phyloP scores from a whole-genome alignment of 345 rosid genomes.

The Salix brachista region DNA sequence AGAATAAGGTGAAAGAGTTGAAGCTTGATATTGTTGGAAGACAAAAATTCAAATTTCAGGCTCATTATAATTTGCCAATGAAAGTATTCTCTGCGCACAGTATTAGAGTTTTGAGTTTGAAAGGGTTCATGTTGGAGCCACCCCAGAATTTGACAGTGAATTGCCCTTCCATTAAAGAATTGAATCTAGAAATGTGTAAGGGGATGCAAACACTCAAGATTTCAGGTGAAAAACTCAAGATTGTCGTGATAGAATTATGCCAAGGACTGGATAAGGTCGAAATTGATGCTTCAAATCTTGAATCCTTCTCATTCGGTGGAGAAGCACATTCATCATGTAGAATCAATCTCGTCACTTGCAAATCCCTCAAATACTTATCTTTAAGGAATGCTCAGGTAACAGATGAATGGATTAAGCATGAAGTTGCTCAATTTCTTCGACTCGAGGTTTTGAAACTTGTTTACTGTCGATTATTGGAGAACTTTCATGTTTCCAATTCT shows the following conservation, averaged over 20 bases:
- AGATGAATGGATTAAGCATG: not conserved
- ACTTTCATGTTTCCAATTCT: not conserved
- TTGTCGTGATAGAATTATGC: not conserved
- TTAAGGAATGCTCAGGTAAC: not conserved
- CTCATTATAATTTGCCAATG: not conserved
- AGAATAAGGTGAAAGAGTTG: not conserved
- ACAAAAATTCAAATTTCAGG: not conserved
- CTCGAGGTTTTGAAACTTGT: not conserved
- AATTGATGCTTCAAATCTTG: not conserved
- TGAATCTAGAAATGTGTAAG: not conserved
- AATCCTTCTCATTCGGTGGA: not conserved
- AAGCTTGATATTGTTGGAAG: not conserved
- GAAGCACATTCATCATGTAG: no score
- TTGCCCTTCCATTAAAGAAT: not conserved
- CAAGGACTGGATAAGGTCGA: not conserved
- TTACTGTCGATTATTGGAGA: not conserved
- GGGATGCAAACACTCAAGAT: not conserved
- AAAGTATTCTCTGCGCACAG: not conserved
- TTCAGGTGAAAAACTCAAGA: not conserved
- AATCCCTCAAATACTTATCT: no score
- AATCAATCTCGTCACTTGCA: no score
- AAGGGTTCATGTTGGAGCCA: slow-evolving; percentile 4
- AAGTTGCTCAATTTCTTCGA: not conserved
- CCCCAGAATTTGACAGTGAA: not conserved
- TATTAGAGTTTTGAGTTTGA: not conserved